These are phyloP conservation scores for Colletotrichum chlorophyti DNA, from an alignment of 2,329 filamentous ascomycete genomes.

Conservation along the genomic window DNA sequence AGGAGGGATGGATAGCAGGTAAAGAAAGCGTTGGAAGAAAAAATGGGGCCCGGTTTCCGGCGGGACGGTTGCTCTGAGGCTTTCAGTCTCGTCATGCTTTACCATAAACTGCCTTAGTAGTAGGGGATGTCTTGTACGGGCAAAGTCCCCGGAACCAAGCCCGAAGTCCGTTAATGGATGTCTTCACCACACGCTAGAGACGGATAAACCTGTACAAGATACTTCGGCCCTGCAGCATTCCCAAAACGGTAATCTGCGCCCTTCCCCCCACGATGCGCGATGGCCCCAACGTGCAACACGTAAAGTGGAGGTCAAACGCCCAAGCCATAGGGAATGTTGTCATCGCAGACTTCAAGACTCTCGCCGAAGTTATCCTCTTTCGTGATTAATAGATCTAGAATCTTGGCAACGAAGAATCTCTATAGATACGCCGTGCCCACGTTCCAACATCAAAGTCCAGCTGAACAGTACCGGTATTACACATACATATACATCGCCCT, in stretches of 20 bases:
- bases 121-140: slow-evolving; percentile 2
- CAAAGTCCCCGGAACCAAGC: slow-evolving; percentile 18
- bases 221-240: no score
- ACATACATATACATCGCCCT: slow-evolving; percentile 22
- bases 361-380: slow-evolving; percentile 23
- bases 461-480: slow-evolving; percentile 22
- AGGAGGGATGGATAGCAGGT: no score
- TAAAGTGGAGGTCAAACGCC: background rate
- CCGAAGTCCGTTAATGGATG: slow-evolving; percentile 4
- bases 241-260: no score
- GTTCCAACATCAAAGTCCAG: slow-evolving; percentile 18
- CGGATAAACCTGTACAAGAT: no score
- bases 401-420: slow-evolving; percentile 21
- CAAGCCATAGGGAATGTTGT: no score
- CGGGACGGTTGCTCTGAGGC: background rate
- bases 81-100: no score
- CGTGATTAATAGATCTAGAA: slow-evolving; percentile 26
- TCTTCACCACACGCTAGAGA: no score
- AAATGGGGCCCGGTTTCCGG: background rate
- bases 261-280: no score
- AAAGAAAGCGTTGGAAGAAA: no score
- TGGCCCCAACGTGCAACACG: background rate
- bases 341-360: background rate
- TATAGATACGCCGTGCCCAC: slow-evolving; percentile 12
- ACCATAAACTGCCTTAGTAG: background rate